Conservation (phyloP, 1,284 basidiomycete genomes). For the Irpex sp. region DNA sequence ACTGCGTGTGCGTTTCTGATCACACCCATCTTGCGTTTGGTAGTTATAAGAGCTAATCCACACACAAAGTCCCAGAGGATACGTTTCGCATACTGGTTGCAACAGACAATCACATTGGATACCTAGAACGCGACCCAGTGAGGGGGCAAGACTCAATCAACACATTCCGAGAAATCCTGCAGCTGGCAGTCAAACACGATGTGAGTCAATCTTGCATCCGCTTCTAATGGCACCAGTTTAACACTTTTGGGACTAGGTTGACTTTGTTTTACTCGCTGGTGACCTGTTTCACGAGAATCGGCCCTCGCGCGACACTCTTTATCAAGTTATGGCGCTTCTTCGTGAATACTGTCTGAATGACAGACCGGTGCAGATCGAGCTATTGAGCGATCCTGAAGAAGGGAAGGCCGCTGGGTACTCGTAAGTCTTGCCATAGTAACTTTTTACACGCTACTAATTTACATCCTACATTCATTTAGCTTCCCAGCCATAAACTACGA, state of each 20-base stretch:
- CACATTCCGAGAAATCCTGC: conserved; percentile 91
- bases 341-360: conserved; percentile 91
- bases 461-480: conserved; percentile 36
- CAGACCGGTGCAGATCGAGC: conserved; percentile 84
- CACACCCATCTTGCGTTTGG: background rate
- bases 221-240: background rate
- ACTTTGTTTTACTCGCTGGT: conserved; percentile 92
- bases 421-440: conserved; percentile 45
- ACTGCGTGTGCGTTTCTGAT: background rate
- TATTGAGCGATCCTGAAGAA: conserved; percentile 90
- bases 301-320: conserved; percentile 87
- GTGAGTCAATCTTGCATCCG: conserved; percentile 39
- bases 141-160: conserved; percentile 95
- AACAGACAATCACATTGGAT: conserved; percentile 96
- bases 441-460: background rate
- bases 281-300: conserved; percentile 99
- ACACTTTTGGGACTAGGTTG: conserved; percentile 54
- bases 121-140: conserved; percentile 91
- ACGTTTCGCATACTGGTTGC: conserved; percentile 85
- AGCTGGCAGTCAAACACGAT: conserved; percentile 85
- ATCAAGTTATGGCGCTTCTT: conserved; percentile 84
- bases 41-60: background rate
- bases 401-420: conserved; percentile 82
- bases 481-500: conserved; percentile 98
- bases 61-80: conserved; percentile 49